Evolutionary conservation across 129 eudicot species (phyloP).

Genomic region (Arctium minus): DNA sequence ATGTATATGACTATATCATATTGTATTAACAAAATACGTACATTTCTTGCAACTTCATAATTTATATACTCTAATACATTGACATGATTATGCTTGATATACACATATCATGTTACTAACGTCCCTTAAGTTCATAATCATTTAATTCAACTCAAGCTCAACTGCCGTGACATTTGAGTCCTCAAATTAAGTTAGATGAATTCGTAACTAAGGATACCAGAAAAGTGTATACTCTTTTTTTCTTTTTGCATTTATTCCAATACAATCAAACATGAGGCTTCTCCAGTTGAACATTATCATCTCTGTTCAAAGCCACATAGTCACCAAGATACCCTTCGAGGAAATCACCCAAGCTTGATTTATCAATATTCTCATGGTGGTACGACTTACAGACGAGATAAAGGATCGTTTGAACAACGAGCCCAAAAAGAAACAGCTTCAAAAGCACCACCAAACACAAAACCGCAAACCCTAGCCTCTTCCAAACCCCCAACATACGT

Average conservation of each 20-base stretch:
- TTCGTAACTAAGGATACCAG: too few species aligned
- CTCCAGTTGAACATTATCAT: constrained; percentile 19
- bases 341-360: constrained; percentile 22
- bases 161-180: too few species aligned
- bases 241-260: neutral
- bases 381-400: constrained; percentile 37
- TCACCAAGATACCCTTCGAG: constrained; percentile 34
- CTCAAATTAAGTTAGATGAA: too few species aligned
- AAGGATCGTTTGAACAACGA: constrained; percentile 29
- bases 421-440: constrained; percentile 27
- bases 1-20: too few species aligned
- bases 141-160: too few species aligned
- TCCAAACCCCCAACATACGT: constrained; percentile 9
- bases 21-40: too few species aligned
- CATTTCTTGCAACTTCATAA: too few species aligned
- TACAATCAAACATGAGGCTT: constrained; percentile 18
- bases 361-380: constrained; percentile 35
- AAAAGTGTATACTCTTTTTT: too few species aligned
- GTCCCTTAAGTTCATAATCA: too few species aligned
- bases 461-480: constrained; percentile 14
- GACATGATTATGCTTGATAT: too few species aligned
- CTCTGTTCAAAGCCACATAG: constrained; percentile 17
- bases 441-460: constrained; percentile 21
- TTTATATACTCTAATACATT: too few species aligned
- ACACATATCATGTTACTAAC: too few species aligned